Base-by-base conservation (phyloP, 1,139 yeast genomes). In the Tardiomyces blankii region DNA sequence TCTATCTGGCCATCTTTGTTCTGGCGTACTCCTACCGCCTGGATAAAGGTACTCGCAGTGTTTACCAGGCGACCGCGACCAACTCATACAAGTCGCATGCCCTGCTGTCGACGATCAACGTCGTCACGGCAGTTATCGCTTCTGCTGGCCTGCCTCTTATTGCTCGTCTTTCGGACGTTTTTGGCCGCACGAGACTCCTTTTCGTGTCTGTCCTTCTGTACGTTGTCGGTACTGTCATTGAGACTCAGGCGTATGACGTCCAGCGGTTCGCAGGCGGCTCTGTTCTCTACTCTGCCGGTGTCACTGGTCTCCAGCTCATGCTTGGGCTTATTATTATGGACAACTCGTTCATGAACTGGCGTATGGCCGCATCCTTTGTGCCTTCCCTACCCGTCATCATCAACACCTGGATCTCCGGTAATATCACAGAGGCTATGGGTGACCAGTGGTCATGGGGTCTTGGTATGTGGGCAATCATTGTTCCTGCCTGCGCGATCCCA, bases 381-480 rank as follows among this genome's bases (percentile, higher is more conserved):
- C 87, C 88, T 18, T 77, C 85, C 4, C 67, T 77, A 54, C 91
- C 91, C 2, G 78, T 74, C 54, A 76, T 83, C 53, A 80, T 83
- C 62, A 83, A 81, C 60, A 80, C 91, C 16, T 83, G 91, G 91
- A 71, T 82, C 45, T 65, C 80, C 21, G 89, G 88, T 58, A 68
- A 78, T 52, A 66, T 82, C 42, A 48, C 46, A 13, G 14, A 41
- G 2, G 49, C 49, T 1, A 19, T 46, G n/a, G 48, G 46, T 2
- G 4, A 12, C 2, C 57, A 68, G 40, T 82, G 93, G 93, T 71
- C 75, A 35, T 82, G 81, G 78, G 80, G 81, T 55, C 78, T 82
- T 54, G 89, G 82, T 39, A 81, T 82, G 75, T 83, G 85, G 85
- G 88, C 88, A 1, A 79, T 81, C 57, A 80, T 83, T 50, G 73